Evolutionary conservation across 192 early-diverging fungal species (phyloP), one percentile per base, ranked within the genome.

Genomic region (Coemansia sp.): DNA sequence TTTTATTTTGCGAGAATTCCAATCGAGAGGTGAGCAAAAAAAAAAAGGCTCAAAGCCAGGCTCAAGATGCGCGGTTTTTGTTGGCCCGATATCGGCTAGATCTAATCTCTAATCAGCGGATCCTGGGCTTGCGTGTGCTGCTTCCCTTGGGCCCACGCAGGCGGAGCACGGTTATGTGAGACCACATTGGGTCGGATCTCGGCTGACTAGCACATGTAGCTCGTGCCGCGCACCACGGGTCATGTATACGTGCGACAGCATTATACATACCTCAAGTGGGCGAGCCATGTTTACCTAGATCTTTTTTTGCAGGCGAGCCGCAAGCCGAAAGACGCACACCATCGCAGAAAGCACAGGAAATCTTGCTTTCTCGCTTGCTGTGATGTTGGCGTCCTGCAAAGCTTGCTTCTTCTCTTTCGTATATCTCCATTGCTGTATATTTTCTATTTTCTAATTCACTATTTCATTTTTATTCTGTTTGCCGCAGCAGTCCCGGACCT

Each of bases 11-110:
- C 17, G 22, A 14, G 14, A 56, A 57, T 35, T 27, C 25, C 19
- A 56, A 56, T 64, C 63, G 20, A 32, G 56, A 58, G 56, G 31
- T 17, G 53, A 64, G 58, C 5, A 47, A 41, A 66, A 29, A 38
- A 35, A 68, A 64, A 62, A 67, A 36, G 37, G 45, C 56, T 38
- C 35, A 38, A 15, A 6, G 5, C 37, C 32, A 19, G 35, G 19
- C n/a, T 42, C n/a, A 6, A 19, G 53, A 56, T 32, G 31, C 31
- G 25, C 53, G 6, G 32, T 58, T 22, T 58, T 10, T 35, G 32
- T 35, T 35, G 32, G 32, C 7, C 32, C 7, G n/a, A 1, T 38
- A 37, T 58, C 56, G 37, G 32, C 56, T 3, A 32, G 31, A 38
- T 58, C 56, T 38, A 58, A 58, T 58, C 20, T 58, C 10, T 38